Evolutionary conservation across 768 basidiomycete species (phyloP).

Genomic region (Daedaleopsis nitida): DNA sequence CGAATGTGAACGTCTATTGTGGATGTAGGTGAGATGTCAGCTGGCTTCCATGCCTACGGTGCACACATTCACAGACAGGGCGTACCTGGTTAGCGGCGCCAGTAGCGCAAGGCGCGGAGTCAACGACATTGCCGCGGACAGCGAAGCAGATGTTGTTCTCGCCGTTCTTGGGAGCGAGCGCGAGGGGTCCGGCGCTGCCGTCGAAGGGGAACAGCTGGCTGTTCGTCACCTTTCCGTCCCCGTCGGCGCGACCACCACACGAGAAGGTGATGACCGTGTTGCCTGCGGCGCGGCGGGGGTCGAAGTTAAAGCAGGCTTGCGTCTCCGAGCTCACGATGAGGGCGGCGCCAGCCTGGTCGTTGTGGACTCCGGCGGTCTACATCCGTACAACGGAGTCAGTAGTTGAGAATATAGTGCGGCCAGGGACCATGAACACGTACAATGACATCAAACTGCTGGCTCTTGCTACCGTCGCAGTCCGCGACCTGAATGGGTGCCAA

Average conservation of each 20-base stretch:
- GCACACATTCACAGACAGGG: too few relatives aligned
- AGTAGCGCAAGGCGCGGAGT: background rate
- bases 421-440: too few relatives aligned
- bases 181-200: background rate
- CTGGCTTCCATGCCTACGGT: too few relatives aligned
- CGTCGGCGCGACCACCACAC: conserved; percentile 10
- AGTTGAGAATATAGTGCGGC: too few relatives aligned
- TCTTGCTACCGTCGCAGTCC: background rate
- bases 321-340: background rate
- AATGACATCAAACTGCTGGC: conserved; percentile 3
- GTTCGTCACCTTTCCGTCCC: background rate
- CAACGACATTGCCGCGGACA: background rate
- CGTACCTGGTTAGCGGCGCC: too few relatives aligned
- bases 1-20: too few relatives aligned
- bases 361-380: conserved; percentile 1
- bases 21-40: too few relatives aligned
- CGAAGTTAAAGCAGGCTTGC: background rate
- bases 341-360: background rate
- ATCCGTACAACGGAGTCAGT: too few relatives aligned
- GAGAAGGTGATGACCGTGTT: conserved; percentile 8
- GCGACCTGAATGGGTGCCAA: background rate
- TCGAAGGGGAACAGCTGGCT: background rate
- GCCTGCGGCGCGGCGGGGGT: conserved; percentile 7
- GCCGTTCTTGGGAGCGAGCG: background rate
- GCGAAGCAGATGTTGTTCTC: background rate